Conservation (phyloP, 192 early-diverging fungal species). For the Coemansia sp. region DNA sequence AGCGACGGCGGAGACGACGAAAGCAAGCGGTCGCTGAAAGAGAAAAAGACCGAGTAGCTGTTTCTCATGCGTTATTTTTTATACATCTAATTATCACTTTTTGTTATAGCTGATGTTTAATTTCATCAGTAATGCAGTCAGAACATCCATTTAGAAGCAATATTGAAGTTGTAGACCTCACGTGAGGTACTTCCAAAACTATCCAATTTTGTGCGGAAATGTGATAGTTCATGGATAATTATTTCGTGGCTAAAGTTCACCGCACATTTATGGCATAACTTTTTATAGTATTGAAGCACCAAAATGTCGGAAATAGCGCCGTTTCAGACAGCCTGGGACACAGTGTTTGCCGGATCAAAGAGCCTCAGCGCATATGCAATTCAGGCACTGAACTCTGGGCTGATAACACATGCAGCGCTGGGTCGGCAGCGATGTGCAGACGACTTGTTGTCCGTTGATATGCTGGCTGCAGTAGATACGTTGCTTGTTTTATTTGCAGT, state of each 20-base stretch:
- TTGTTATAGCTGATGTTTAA: neutral
- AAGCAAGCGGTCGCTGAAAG: neutral
- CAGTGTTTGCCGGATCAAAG: neutral
- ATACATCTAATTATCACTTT: neutral
- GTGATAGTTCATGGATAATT: neutral
- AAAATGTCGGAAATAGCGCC: slow-evolving; percentile 15
- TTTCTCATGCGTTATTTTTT: neutral
- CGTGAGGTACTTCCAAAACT: neutral
- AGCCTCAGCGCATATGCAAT: slow-evolving; percentile 16
- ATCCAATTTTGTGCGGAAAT: neutral
- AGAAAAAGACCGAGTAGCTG: slow-evolving; percentile 7
- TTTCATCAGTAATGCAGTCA: neutral
- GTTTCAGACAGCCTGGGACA: slow-evolving; percentile 30
- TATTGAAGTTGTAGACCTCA: neutral
- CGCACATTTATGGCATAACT: neutral
- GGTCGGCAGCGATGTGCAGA: slow-evolving; percentile 4
- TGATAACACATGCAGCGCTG: slow-evolving; percentile 20
- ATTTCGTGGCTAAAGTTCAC: neutral
- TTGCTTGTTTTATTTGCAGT: slow-evolving; percentile 20
- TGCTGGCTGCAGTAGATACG: slow-evolving; percentile 19
- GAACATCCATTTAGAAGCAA: neutral
- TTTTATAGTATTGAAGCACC: neutral
- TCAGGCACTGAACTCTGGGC: slow-evolving; percentile 30
- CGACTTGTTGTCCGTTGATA: slow-evolving; percentile 1
- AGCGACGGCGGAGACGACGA: slow-evolving; percentile 24